Percentiles rank a stretch among this genome's conserved stretches.
Conservation (phyloP, 371 early-diverging fungal genomes). For the Chytridium lagenaria region DNA sequence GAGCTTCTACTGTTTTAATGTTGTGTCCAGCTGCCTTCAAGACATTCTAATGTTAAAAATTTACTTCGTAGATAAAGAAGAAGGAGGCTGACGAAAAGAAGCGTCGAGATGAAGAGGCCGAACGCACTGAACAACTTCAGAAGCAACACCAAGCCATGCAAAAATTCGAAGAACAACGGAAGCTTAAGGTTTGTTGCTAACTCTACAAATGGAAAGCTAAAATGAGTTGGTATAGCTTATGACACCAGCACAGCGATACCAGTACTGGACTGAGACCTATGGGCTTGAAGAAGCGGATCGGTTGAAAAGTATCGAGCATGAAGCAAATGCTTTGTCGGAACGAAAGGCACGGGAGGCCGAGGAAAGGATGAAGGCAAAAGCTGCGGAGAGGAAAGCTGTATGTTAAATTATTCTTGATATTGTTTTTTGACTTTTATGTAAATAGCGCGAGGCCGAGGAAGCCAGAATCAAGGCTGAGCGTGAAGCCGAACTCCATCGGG, state of each 20-base stretch:
- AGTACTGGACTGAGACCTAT: background rate
- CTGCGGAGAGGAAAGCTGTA: background rate
- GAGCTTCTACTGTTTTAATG: background rate
- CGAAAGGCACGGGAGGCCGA: background rate
- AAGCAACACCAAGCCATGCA: constrained; percentile 35
- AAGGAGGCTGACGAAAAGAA: constrained; percentile 26
- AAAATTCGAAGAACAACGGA: constrained; percentile 32
- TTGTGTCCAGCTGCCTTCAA: no score
- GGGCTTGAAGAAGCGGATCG: background rate
- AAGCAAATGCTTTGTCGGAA: background rate
- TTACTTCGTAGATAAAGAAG: constrained; percentile 17
- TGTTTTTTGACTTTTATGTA: background rate
- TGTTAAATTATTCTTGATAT: background rate
- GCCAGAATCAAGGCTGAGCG: constrained; percentile 1
- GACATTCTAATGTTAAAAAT: no score
- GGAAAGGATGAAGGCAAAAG: constrained; percentile 10
- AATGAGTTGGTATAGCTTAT: no score
- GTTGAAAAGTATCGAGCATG: background rate
- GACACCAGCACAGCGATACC: background rate
- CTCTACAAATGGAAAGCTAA: background rate
- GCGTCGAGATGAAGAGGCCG: constrained; percentile 25
- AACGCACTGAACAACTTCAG: constrained; percentile 27
- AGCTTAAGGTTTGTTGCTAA: constrained; percentile 17
- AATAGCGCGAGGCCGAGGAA: constrained; percentile 7
- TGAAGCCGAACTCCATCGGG: background rate